These are phyloP conservation scores for Sugiyamaella marilandica DNA, from an alignment of 805 yeast genomes.

Conservation along the genomic window DNA sequence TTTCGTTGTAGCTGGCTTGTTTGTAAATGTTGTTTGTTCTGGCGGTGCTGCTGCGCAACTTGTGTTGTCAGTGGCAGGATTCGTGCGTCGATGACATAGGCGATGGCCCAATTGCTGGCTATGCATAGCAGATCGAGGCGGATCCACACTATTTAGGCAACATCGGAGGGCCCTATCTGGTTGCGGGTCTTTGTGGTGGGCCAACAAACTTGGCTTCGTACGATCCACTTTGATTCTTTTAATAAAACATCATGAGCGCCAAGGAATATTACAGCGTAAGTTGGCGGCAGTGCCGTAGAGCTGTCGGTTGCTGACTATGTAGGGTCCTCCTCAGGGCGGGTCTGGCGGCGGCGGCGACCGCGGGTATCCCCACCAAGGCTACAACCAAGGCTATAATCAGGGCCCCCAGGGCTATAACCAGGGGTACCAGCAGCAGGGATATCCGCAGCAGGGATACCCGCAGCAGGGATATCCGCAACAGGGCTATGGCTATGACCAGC, in stretches of 20 bases:
- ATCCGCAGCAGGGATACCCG: slow-evolving; percentile 15
- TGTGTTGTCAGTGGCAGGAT: too few species aligned
- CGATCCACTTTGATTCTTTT: neutral
- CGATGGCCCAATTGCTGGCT: too few species aligned
- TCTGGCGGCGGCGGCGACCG: slow-evolving; percentile 4
- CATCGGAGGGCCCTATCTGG: too few species aligned
- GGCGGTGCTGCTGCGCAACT: too few species aligned
- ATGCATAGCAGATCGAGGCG: slow-evolving; percentile 1
- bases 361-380: neutral
- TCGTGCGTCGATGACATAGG: too few species aligned
- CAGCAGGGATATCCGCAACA: slow-evolving; percentile 11
- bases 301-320: neutral
- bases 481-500: slow-evolving; percentile 11
- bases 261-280: slow-evolving; percentile 20
- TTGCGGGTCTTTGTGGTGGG: neutral
- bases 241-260: slow-evolving; percentile 17
- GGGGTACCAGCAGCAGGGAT: slow-evolving; percentile 12
- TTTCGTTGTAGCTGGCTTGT: too few species aligned
- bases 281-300: neutral
- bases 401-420: slow-evolving; percentile 9
- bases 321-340: neutral
- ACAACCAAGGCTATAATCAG: slow-evolving; percentile 12
- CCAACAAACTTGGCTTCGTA: neutral
- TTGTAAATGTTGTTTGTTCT: too few species aligned
- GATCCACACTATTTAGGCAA: neutral